These are phyloP conservation scores for Dovyalis caffra DNA, from an alignment of 345 rosid species.

Conservation along the genomic window DNA sequence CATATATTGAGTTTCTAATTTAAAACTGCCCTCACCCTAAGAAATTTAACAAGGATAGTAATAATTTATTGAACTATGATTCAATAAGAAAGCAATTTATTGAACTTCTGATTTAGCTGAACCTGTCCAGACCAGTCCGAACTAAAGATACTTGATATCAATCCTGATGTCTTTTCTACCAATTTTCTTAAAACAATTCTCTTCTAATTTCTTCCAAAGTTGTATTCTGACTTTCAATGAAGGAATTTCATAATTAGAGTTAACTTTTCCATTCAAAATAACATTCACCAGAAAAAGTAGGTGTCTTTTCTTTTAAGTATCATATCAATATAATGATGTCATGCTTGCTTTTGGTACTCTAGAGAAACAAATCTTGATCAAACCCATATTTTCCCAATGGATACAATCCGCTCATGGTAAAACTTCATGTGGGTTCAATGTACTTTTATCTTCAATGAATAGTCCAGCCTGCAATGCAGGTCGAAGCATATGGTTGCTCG, in stretches of 20 bases:
- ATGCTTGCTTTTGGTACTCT: not conserved
- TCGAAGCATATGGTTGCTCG: not conserved
- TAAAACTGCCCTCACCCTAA: too few species aligned
- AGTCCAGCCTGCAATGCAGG: not conserved
- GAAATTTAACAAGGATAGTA: not conserved
- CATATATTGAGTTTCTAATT: too few species aligned
- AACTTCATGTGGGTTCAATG: slow-evolving; percentile 1
- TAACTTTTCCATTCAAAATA: too few species aligned
- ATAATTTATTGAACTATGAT: not conserved
- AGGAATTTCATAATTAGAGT: too few species aligned
- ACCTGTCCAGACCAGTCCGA: not conserved
- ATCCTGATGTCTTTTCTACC: not conserved
- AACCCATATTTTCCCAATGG: slow-evolving; percentile 4
- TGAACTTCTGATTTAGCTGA: not conserved
- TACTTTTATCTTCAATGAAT: slow-evolving; percentile 18
- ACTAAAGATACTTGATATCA: not conserved
- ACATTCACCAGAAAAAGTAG: too few species aligned
- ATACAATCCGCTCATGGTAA: not conserved
- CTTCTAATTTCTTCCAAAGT: too few species aligned
- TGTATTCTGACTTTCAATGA: too few species aligned
- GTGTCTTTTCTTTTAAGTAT: too few species aligned
- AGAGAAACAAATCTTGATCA: not conserved
- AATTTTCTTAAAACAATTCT: too few species aligned
- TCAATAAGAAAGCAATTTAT: not conserved
- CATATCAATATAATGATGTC: too few species aligned